Conservation (phyloP, 1,284 basidiomycete genomes). For the Boletus sp. region DNA sequence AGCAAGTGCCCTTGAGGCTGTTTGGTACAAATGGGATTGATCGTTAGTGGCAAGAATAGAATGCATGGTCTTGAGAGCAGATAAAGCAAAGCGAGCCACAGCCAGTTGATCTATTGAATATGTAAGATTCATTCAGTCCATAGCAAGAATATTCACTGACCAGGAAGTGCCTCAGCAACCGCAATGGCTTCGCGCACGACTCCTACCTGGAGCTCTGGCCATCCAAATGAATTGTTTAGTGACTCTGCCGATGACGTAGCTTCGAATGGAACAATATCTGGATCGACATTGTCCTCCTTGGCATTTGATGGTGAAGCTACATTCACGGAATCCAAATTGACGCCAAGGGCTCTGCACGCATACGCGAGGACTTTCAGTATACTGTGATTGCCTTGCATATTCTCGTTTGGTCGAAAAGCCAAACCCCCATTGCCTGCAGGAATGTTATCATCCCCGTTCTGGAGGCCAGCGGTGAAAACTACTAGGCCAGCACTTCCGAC, state of each 20-base stretch:
- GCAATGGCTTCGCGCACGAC: slow-evolving; percentile 88
- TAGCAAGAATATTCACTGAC: slow-evolving; percentile 40
- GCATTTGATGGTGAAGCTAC: slow-evolving; percentile 36
- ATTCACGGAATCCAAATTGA: slow-evolving; percentile 68
- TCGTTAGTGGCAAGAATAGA: slow-evolving; percentile 64
- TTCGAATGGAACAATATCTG: slow-evolving; percentile 28
- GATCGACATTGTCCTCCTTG: slow-evolving; percentile 9
- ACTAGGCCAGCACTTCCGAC: slow-evolving; percentile 46
- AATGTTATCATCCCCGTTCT: slow-evolving; percentile 31
- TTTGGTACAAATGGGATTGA: slow-evolving; percentile 74
- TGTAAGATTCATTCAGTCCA: slow-evolving; percentile 16
- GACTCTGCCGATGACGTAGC: slow-evolving; percentile 25
- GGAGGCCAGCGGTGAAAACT: slow-evolving; percentile 30
- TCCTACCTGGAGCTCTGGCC: slow-evolving; percentile 91
- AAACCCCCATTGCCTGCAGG: slow-evolving; percentile 47
- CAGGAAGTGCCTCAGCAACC: slow-evolving; percentile 87
- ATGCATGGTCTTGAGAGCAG: slow-evolving; percentile 69
- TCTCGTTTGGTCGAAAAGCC: slow-evolving; percentile 68
- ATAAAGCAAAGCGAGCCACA: slow-evolving; percentile 74
- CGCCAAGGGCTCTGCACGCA: slow-evolving; percentile 73
- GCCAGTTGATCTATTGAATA: slow-evolving; percentile 60
- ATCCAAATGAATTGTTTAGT: slow-evolving; percentile 66
- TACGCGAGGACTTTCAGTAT: slow-evolving; percentile 70
- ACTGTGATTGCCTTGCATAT: slow-evolving; percentile 73
- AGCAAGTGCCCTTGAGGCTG: slow-evolving; percentile 63